Evolutionary conservation across 75 land plant species (phyloP).

Genomic region (Pseudotsuga menziesii): DNA sequence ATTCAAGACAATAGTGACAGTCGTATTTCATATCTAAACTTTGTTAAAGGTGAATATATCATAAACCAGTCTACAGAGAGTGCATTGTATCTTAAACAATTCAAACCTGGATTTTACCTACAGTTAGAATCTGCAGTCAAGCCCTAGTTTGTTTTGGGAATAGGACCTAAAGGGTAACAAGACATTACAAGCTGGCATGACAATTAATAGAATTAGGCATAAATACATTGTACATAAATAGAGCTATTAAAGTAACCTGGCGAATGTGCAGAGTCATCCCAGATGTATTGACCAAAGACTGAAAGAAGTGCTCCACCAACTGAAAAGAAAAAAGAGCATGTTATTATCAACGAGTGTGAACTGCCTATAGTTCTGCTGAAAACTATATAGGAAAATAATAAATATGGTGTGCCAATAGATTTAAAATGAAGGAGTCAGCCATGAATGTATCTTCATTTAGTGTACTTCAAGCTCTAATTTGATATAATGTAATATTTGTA

Average conservation of each 20-base stretch:
- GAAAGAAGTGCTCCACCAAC: slow-evolving; percentile 98
- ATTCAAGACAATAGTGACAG: neutral
- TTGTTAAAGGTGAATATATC: neutral
- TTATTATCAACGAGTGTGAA: neutral
- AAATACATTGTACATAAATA: neutral
- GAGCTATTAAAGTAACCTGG: slow-evolving; percentile 46
- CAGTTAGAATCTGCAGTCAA: neutral
- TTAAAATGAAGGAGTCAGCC: neutral
- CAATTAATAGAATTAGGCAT: neutral
- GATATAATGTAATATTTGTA: too few relatives aligned
- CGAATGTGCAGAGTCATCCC: slow-evolving; percentile 98
- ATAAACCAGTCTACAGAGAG: neutral
- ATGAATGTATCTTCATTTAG: neutral
- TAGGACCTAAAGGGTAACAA: neutral
- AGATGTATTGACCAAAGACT: slow-evolving; percentile 92
- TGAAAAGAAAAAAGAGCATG: slow-evolving; percentile 16
- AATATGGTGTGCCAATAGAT: neutral
- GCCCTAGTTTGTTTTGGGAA: neutral
- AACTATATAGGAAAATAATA: neutral
- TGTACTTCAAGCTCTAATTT: neutral
- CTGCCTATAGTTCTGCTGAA: neutral
- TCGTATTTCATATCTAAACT: neutral
- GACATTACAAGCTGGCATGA: neutral
- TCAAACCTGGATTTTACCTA: neutral
- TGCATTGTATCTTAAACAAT: neutral